Percentiles rank a stretch among this genome's conserved stretches.
phyloP scores from a whole-genome alignment of 176 grass and related monocot species.

The Themeda triandra region DNA sequence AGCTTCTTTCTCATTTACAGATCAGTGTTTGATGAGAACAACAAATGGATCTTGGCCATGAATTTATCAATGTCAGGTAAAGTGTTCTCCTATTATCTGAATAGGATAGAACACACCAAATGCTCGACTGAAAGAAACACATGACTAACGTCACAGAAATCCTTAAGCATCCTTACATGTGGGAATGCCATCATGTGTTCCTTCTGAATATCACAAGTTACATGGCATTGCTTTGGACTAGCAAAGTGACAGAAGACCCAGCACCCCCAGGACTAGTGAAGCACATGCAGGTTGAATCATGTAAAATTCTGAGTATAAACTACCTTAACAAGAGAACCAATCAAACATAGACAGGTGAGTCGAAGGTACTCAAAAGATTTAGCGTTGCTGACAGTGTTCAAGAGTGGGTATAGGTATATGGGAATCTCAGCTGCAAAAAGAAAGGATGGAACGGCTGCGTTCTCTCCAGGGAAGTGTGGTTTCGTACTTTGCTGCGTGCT shows the following conservation, averaged over 20 bases:
- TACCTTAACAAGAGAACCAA: constrained; percentile 96
- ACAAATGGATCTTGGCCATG: neutral
- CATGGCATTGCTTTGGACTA: neutral
- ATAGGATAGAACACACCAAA: neutral
- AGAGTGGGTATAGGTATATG: constrained; percentile 56
- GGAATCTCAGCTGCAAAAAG: constrained; percentile 64
- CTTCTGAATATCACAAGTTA: neutral
- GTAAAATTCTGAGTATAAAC: neutral
- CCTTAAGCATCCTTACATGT: neutral
- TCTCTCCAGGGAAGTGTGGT: too few relatives aligned
- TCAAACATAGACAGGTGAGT: constrained; percentile 67
- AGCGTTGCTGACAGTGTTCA: constrained; percentile 52
- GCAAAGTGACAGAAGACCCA: neutral
- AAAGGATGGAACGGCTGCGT: too few relatives aligned
- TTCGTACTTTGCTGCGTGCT: too few relatives aligned
- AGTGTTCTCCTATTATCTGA: neutral
- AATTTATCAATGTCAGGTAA: neutral
- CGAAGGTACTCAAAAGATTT: constrained; percentile 71
- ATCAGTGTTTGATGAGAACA: constrained; percentile 6
- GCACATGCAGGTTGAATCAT: neutral
- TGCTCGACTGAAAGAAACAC: neutral
- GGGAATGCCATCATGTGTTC: neutral
- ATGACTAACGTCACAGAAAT: neutral
- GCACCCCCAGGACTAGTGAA: neutral
- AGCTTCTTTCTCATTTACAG: constrained; percentile 10